Evolutionary conservation across 306 rosid genomes (phyloP).

Genomic region (Hippophae tibetana): DNA sequence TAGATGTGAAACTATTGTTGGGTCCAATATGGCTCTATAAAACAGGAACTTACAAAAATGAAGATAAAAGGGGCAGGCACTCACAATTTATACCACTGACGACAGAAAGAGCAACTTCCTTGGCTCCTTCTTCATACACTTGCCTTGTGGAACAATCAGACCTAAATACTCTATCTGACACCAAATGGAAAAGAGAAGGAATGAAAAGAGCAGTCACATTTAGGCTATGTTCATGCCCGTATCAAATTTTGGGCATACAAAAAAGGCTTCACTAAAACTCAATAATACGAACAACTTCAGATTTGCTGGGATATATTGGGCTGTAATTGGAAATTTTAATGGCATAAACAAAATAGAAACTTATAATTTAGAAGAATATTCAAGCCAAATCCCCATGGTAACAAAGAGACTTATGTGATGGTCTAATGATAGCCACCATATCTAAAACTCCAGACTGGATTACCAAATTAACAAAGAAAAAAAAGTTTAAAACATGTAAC

Average conservation of each 20-base stretch:
- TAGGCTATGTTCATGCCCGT: constrained; percentile 10
- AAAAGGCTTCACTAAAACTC: constrained; percentile 14
- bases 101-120: constrained; percentile 85
- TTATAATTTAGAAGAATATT: too few species aligned
- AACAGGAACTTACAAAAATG: background rate
- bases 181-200: constrained; percentile 17
- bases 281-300: too few species aligned
- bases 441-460: constrained; percentile 6
- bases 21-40: background rate
- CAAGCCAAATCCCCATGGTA: too few species aligned
- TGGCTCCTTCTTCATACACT: constrained; percentile 89
- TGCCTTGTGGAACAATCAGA: constrained; percentile 64
- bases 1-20: background rate
- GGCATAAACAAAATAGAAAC: too few species aligned
- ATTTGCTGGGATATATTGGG: too few species aligned
- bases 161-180: constrained; percentile 77
- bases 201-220: constrained; percentile 22
- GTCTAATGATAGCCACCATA: background rate
- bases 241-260: constrained; percentile 1
- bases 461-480: background rate
- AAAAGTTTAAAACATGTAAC: background rate
- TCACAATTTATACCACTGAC: constrained; percentile 86
- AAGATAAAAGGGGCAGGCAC: constrained; percentile 24
- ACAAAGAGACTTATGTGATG: background rate
- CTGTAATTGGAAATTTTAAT: too few species aligned